phyloP scores from a whole-genome alignment of 495 filamentous ascomycete genomes.

The Podospora pseudocomata region DNA sequence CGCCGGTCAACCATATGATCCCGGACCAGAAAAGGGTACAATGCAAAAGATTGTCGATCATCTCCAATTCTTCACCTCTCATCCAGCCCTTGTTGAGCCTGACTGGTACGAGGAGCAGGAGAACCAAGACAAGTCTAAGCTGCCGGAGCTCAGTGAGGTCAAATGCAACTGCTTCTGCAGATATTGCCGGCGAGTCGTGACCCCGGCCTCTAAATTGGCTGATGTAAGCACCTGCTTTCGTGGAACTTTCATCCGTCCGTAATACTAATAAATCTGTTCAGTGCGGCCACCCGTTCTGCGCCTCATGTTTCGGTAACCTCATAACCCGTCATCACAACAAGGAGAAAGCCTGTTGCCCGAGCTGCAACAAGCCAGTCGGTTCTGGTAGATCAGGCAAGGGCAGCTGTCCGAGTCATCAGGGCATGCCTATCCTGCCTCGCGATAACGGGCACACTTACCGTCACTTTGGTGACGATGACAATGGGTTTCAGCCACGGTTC shows the following conservation, averaged over 20 bases:
- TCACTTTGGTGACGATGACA: constrained; percentile 12
- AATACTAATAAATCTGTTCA: constrained; percentile 8
- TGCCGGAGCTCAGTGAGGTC: background rate
- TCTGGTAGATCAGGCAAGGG: background rate
- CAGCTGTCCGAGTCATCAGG: background rate
- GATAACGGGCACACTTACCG: background rate
- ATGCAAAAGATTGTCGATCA: background rate
- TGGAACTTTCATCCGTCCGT: no score
- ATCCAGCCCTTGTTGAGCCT: constrained; percentile 12
- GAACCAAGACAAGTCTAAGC: background rate
- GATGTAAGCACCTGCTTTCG: background rate
- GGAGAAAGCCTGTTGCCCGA: background rate
- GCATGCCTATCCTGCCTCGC: background rate
- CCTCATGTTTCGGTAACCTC: constrained; percentile 16
- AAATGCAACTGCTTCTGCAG: constrained; percentile 14
- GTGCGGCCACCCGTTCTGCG: constrained; percentile 36
- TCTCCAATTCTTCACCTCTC: constrained; percentile 8
- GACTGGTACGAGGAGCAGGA: background rate
- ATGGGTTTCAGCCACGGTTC: constrained; percentile 9
- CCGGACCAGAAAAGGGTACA: background rate
- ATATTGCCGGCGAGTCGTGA: constrained; percentile 6
- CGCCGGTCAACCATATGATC: background rate
- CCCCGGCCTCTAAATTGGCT: background rate
- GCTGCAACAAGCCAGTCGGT: background rate
- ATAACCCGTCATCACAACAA: background rate